These are phyloP conservation scores for Pythium vanterpoolii DNA, from an alignment of 352 stramenopile genomes.

Conservation along the genomic window DNA sequence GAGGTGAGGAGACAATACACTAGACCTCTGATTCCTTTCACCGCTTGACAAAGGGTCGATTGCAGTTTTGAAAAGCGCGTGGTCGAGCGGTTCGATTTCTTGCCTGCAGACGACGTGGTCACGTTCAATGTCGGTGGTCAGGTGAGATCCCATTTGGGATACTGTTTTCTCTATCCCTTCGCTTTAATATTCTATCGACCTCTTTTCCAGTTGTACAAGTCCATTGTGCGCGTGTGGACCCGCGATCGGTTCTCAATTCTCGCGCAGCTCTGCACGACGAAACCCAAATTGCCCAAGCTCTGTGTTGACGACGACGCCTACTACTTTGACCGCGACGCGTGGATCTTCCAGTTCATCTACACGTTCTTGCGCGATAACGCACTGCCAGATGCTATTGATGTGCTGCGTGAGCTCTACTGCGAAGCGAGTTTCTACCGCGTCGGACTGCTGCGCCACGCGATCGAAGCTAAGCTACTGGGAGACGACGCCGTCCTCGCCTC, in stretches of 20 bases:
- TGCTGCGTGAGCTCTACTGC: slow-evolving; percentile 73
- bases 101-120: slow-evolving; percentile 43
- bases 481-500: slow-evolving; percentile 37
- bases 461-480: slow-evolving; percentile 71
- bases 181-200: not conserved
- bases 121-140: slow-evolving; percentile 69
- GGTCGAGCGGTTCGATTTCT: slow-evolving; percentile 53
- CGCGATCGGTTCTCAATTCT: slow-evolving; percentile 78
- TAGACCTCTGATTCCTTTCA: not conserved
- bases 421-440: slow-evolving; percentile 78
- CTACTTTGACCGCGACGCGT: slow-evolving; percentile 75
- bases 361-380: slow-evolving; percentile 63
- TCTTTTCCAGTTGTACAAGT: slow-evolving; percentile 53
- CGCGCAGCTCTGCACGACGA: slow-evolving; percentile 71
- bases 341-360: slow-evolving; percentile 72
- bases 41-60: no score
- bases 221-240: slow-evolving; percentile 68
- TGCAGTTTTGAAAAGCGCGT: slow-evolving; percentile 66
- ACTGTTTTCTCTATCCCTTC: not conserved
- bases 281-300: slow-evolving; percentile 48
- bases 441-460: slow-evolving; percentile 66
- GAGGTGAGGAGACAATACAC: slow-evolving; percentile 29
- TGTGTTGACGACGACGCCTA: slow-evolving; percentile 52
- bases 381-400: slow-evolving; percentile 48
- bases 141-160: not conserved